These are phyloP conservation scores for Chalaropsis ovoidea DNA, from an alignment of 2,329 filamentous ascomycete genomes.

Conservation along the genomic window DNA sequence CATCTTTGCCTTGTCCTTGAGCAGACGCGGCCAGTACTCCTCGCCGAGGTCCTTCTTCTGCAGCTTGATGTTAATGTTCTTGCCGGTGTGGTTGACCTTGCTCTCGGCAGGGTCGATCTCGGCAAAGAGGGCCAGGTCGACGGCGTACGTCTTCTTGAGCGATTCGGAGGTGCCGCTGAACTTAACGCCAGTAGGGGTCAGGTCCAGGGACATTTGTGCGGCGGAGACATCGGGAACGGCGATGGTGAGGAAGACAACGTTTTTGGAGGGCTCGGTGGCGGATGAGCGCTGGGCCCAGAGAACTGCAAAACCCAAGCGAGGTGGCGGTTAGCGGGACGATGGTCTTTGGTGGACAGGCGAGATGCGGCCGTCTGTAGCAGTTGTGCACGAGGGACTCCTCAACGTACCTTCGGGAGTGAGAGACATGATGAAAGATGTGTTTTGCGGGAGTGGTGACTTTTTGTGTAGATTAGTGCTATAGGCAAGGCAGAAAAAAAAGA, in stretches of 20 bases:
- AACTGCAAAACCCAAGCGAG: conserved; percentile 44
- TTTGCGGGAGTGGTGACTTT: conserved; percentile 25
- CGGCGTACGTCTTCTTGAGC: conserved; percentile 76
- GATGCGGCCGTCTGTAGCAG: too few relatives aligned
- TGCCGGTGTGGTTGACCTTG: conserved; percentile 79
- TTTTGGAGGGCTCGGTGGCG: conserved; percentile 66
- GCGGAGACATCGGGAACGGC: conserved; percentile 73
- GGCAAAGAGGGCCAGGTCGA: conserved; percentile 77
- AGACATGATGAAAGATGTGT: conserved; percentile 19
- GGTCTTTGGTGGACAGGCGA: background rate
- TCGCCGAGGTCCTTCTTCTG: conserved; percentile 94
- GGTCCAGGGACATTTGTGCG: conserved; percentile 67
- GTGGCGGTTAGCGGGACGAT: background rate
- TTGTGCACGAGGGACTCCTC: background rate
- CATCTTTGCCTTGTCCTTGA: conserved; percentile 80
- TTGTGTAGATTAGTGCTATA: conserved; percentile 28
- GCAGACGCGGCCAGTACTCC: conserved; percentile 89
- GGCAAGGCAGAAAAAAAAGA: background rate
- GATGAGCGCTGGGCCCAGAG: conserved; percentile 97
- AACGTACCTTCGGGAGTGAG: conserved; percentile 36
- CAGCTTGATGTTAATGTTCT: conserved; percentile 82
- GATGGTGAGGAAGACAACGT: conserved; percentile 91
- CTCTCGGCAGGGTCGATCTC: conserved; percentile 80
- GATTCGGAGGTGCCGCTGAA: conserved; percentile 76
- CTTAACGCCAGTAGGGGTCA: conserved; percentile 64